These are phyloP conservation scores for Eragrostis nindensis DNA, from an alignment of 176 grass and related monocot species.

Conservation along the genomic window DNA sequence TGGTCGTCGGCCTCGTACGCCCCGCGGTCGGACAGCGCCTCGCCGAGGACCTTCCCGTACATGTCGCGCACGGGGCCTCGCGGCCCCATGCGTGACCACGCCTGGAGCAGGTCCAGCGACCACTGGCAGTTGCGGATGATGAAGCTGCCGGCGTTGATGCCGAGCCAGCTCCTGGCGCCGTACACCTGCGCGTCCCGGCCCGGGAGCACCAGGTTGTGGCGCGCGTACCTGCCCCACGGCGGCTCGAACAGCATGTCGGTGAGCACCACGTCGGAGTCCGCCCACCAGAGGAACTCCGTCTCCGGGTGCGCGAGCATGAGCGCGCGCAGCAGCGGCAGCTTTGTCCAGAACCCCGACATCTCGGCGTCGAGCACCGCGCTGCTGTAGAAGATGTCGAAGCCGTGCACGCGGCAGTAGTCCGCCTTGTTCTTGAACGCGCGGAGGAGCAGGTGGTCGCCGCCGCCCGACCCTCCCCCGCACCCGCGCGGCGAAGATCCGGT, in stretches of 20 bases:
- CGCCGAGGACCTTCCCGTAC: slow-evolving; percentile 61
- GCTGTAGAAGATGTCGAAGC: slow-evolving; percentile 88
- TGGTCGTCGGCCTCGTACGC: slow-evolving; percentile 94
- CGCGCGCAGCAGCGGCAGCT: slow-evolving; percentile 85
- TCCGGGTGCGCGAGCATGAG: slow-evolving; percentile 90
- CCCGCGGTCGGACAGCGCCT: slow-evolving; percentile 63
- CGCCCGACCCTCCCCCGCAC: slow-evolving; percentile 58
- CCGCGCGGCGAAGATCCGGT: slow-evolving; percentile 70
- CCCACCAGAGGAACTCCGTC: slow-evolving; percentile 92
- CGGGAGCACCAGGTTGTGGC: slow-evolving; percentile 83
- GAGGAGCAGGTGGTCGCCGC: slow-evolving; percentile 79
- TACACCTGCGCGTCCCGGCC: slow-evolving; percentile 76
- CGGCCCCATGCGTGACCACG: slow-evolving; percentile 76
- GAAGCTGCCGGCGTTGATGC: slow-evolving; percentile 86
- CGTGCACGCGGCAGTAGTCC: slow-evolving; percentile 90
- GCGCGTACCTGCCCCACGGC: slow-evolving; percentile 63
- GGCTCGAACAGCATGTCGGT: slow-evolving; percentile 93
- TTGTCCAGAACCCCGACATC: slow-evolving; percentile 88
- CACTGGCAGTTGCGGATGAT: slow-evolving; percentile 94
- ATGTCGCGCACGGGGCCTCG: slow-evolving; percentile 67
- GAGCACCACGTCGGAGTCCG: slow-evolving; percentile 87
- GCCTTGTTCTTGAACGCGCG: slow-evolving; percentile 91
- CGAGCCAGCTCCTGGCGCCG: slow-evolving; percentile 75
- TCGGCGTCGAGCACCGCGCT: slow-evolving; percentile 82
- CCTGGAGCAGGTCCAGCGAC: slow-evolving; percentile 83